Evolutionary conservation across 139 green algal species (phyloP), one percentile per base, ranked within the genome.

Genomic region (Marvania coccoides): DNA sequence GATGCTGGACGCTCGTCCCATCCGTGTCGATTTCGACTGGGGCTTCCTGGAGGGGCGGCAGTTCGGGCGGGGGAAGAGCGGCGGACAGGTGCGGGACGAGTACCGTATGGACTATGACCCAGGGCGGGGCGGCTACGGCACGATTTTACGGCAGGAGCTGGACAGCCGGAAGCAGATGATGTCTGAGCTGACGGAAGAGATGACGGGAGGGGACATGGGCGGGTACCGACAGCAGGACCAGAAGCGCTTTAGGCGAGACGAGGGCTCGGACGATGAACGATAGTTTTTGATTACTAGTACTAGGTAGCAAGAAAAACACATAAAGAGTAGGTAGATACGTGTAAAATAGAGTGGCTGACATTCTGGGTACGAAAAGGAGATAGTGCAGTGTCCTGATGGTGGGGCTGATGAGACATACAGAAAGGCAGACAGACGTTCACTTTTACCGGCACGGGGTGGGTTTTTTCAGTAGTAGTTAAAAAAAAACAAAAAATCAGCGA

Each of bases 11-110:
- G 91, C 95, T 59, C 77, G 93, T 3, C 74, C 84, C 30, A 93
- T 99, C 29, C 82, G 95, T 6, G 90, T 92, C 5, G 95, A 99
- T 73, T 89, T 97, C 60, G 95, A 99, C 78, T 99, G 94, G 90
- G 95, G 95, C 57, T 98, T 96, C 79, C 39, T 84, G 30, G 95
- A 99, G 37, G 92, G 90, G 0, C 67, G 95, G 30, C 93, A 99
- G 75, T 99, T 85, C 82, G 95, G 95, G 3, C 76, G 94, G 1
- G 95, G 95, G 0, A 77, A 75, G 3, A 87, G 65, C 53, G 95
- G 94, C 2, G 94, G 94, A 0, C 92, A 98, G 84, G 89, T 97
- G 54, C 82, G 94, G 19, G 94, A 99, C 72, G 94, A 98, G 84
- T 96, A 95, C 77, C 78, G 94, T 5, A 87, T 83, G 30, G 86